phyloP scores from a whole-genome alignment of 2,329 filamentous ascomycete genomes.

The Tolypocladium sp. region DNA sequence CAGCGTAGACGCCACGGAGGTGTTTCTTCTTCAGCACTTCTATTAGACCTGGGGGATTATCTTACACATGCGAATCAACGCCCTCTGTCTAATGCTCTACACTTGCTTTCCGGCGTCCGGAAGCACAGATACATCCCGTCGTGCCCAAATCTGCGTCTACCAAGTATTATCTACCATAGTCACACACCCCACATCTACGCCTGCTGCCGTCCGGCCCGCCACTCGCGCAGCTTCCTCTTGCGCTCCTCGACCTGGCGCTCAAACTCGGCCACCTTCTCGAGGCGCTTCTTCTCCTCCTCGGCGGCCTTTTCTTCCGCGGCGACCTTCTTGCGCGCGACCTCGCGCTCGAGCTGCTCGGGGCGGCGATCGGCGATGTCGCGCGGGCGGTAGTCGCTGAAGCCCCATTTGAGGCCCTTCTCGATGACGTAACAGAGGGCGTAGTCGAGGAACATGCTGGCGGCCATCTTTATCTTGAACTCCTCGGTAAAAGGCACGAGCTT shows the following conservation, averaged over 20 bases:
- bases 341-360: slow-evolving; percentile 75
- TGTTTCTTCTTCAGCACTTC: neutral
- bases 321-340: slow-evolving; percentile 57
- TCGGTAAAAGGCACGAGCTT: slow-evolving; percentile 81
- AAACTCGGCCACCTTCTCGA: slow-evolving; percentile 49
- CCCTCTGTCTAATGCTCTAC: neutral
- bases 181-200: neutral
- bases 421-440: slow-evolving; percentile 81
- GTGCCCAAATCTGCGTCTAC: neutral
- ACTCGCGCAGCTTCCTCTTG: slow-evolving; percentile 36
- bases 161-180: neutral
- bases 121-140: neutral
- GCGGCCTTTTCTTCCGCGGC: slow-evolving; percentile 39
- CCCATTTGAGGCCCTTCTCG: slow-evolving; percentile 73
- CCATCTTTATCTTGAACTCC: slow-evolving; percentile 86
- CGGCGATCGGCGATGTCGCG: slow-evolving; percentile 87
- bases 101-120: neutral
- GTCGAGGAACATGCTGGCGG: slow-evolving; percentile 75
- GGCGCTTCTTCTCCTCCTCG: slow-evolving; percentile 41
- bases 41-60: neutral
- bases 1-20: neutral
- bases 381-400: slow-evolving; percentile 86
- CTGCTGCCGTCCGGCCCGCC: slow-evolving; percentile 27
- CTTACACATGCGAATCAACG: neutral
- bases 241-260: slow-evolving; percentile 48